Evolutionary conservation across 1,139 yeast genomes (phyloP).

Genomic region (Lodderomyces margitis): DNA sequence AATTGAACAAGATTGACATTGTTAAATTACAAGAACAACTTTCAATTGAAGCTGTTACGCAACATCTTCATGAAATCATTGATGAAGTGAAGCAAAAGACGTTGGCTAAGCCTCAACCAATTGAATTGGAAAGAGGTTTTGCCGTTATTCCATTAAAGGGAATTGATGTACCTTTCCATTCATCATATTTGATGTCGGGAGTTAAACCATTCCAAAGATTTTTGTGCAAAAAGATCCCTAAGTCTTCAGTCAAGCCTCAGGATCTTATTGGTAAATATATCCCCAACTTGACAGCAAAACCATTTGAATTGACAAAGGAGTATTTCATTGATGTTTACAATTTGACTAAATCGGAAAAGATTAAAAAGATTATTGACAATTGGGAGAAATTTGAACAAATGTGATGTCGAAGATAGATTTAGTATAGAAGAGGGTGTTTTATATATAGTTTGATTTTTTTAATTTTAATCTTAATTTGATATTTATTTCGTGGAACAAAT

Average conservation of each 20-base stretch:
- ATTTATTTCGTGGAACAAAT: not conserved
- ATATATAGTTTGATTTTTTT: not conserved
- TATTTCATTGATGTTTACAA: conserved; percentile 94
- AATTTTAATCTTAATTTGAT: not conserved
- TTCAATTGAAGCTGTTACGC: conserved; percentile 84
- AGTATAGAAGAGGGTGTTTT: not conserved
- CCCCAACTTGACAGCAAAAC: conserved; percentile 98
- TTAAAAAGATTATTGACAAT: conserved; percentile 84
- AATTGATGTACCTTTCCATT: conserved; percentile 98
- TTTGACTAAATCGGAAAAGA: conserved; percentile 87
- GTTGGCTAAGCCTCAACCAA: conserved; percentile 88
- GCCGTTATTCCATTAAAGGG: conserved; percentile 98
- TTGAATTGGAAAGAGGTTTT: conserved; percentile 94
- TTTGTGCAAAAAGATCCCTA: conserved; percentile 92
- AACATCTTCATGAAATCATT: conserved; percentile 83
- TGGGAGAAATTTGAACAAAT: conserved; percentile 78
- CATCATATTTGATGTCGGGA: conserved; percentile 95
- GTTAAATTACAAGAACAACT: conserved; percentile 79
- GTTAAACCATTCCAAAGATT: conserved; percentile 98
- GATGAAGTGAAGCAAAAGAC: conserved; percentile 81
- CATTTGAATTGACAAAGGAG: conserved; percentile 92
- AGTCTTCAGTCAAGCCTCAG: conserved; percentile 92
- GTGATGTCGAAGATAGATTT: not conserved
- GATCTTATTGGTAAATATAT: conserved; percentile 91
- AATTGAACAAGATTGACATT: conserved; percentile 90